phyloP scores from a whole-genome alignment of 768 basidiomycete species.

The Tulasnella sp. region DNA sequence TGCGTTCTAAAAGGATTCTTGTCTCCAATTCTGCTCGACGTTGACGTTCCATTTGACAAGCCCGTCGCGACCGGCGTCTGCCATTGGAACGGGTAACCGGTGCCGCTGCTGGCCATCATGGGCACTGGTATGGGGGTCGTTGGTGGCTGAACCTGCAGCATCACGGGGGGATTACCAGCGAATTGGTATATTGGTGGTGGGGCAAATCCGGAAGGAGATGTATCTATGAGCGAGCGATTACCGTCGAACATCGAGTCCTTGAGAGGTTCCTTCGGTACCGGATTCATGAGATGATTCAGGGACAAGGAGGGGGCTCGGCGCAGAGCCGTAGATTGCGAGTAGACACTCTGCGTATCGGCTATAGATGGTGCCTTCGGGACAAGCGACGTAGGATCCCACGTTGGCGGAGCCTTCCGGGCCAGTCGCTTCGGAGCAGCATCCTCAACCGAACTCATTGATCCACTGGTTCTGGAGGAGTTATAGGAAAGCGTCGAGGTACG shows the following conservation, averaged over 20 bases:
- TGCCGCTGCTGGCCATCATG: background rate
- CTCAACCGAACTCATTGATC: background rate
- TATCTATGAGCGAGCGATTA: background rate
- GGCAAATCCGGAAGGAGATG: background rate
- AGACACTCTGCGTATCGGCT: conserved; percentile 6
- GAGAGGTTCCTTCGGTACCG: conserved; percentile 11
- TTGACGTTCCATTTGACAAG: background rate
- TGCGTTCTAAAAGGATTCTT: conserved; percentile 14
- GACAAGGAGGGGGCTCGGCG: background rate
- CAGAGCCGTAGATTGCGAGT: background rate
- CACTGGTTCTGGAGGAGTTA: background rate
- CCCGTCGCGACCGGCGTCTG: conserved; percentile 6
- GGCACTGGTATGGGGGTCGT: background rate
- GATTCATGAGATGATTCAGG: background rate
- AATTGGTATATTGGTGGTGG: background rate
- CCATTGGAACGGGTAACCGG: background rate
- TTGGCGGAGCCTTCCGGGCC: background rate
- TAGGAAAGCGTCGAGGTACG: conserved; percentile 1
- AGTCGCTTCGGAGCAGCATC: background rate
- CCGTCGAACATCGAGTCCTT: conserved; percentile 8
- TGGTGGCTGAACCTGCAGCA: background rate
- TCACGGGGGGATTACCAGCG: background rate
- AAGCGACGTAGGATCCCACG: background rate
- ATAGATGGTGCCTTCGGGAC: background rate
- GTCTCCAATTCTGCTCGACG: background rate